Conservation (phyloP, 495 filamentous ascomycete species). For the Penicillium steckii region DNA sequence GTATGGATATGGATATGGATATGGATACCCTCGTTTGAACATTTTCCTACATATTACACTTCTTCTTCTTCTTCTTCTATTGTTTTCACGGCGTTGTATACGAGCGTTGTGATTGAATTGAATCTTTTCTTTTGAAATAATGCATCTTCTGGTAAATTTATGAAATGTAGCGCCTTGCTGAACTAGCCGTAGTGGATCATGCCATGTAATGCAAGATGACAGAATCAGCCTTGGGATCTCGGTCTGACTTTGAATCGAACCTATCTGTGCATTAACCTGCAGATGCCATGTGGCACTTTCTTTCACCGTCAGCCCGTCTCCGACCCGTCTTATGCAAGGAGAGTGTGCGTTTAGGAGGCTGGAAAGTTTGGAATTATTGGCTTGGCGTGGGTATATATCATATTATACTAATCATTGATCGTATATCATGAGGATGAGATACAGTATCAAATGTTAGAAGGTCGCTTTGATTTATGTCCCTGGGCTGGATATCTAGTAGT, state of each 20-base stretch:
- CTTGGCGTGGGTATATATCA: not conserved
- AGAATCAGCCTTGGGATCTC: no score
- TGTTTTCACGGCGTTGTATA: slow-evolving; percentile 5
- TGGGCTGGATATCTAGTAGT: no score
- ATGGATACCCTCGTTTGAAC: slow-evolving; percentile 22
- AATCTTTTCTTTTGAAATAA: not conserved
- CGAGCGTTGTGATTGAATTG: slow-evolving; percentile 3
- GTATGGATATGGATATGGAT: slow-evolving; percentile 1
- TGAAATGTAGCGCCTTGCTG: no score
- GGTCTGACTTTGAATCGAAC: no score
- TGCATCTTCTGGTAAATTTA: not conserved
- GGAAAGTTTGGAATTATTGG: not conserved
- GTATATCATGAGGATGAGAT: not conserved
- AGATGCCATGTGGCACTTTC: not conserved
- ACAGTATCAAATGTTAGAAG: no score
- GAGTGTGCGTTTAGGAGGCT: not conserved
- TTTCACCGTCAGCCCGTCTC: not conserved
- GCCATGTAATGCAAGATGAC: no score
- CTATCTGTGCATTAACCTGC: not conserved
- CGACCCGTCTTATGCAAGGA: not conserved
- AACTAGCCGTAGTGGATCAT: not conserved
- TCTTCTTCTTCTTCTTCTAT: not conserved
- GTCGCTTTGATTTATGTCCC: no score
- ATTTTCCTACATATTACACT: not conserved
- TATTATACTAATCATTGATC: no score